Percentiles rank a stretch among this genome's conserved stretches.
Evolutionary conservation across 1,284 basidiomycete species (phyloP).

Genomic region (Mycena citricolor): DNA sequence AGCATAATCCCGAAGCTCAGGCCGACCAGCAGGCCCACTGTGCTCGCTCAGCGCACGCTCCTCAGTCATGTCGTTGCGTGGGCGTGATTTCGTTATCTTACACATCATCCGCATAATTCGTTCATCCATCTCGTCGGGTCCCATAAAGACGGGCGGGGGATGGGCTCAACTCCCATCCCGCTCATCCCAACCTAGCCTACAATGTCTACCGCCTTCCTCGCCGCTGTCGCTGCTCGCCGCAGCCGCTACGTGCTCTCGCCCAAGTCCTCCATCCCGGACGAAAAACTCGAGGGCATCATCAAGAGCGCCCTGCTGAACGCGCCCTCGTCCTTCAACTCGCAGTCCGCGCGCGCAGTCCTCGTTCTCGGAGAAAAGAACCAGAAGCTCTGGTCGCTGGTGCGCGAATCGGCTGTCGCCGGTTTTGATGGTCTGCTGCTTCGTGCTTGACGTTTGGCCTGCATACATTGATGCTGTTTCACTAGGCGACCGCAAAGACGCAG

Average conservation of each 20-base stretch:
- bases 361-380: conserved; percentile 13
- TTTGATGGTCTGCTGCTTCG: conserved; percentile 8
- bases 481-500: too few relatives aligned
- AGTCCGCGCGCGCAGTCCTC: conserved; percentile 12
- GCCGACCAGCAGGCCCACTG: too few relatives aligned
- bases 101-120: too few relatives aligned
- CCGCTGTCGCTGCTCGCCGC: conserved; percentile 13
- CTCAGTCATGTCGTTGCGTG: too few relatives aligned
- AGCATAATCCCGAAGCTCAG: too few relatives aligned
- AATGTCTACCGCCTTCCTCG: conserved; percentile 17
- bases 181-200: not conserved
- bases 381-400: conserved; percentile 14
- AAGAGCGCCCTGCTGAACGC: conserved; percentile 1
- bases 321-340: conserved; percentile 15
- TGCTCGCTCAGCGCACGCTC: too few relatives aligned
- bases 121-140: too few relatives aligned
- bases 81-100: too few relatives aligned
- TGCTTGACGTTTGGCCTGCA: not conserved
- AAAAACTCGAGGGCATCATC: conserved; percentile 14
- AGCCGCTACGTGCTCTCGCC: conserved; percentile 7
- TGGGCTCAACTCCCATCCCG: too few relatives aligned
- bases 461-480: not conserved
- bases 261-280: conserved; percentile 10
- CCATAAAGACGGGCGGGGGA: too few relatives aligned
- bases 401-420: conserved; percentile 3